Percentiles rank a stretch among this genome's conserved stretches.
Conservation (phyloP, 2,329 filamentous ascomycete species). For the Aspergillus thermomutatus region DNA sequence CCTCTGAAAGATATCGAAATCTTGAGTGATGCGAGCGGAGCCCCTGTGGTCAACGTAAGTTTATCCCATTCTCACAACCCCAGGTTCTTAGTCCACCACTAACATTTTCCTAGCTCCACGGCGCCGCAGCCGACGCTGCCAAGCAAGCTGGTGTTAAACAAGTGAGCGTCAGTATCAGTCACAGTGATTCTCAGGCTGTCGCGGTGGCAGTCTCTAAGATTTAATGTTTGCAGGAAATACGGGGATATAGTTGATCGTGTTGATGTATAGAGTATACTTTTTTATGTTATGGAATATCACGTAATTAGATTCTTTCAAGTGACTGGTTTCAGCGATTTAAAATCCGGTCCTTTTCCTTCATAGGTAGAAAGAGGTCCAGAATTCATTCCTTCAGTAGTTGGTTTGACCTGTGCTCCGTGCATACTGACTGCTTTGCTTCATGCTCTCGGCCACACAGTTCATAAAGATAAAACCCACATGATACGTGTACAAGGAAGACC, state of each 20-base stretch:
- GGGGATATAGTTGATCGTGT: conserved; percentile 1
- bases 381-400: no score
- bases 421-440: neutral
- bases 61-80: conserved; percentile 10
- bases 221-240: conserved; percentile 33
- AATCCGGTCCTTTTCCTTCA: neutral
- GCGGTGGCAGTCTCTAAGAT: conserved; percentile 86
- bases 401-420: no score
- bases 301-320: neutral
- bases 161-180: conserved; percentile 90
- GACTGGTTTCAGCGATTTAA: neutral
- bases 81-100: conserved; percentile 1
- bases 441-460: neutral
- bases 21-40: conserved; percentile 72
- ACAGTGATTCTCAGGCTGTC: conserved; percentile 90
- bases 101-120: conserved; percentile 66
- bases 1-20: conserved; percentile 95
- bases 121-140: conserved; percentile 78
- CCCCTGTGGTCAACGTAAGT: conserved; percentile 80
- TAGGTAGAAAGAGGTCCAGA: neutral
- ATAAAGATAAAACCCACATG: no score
- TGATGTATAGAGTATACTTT: conserved; percentile 1
- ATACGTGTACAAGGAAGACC: neutral
- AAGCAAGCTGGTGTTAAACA: conserved; percentile 81
- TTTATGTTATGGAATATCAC: neutral